These are phyloP conservation scores for Craspedostauros australis DNA, from an alignment of 108 stramenopile species.

Conservation along the genomic window DNA sequence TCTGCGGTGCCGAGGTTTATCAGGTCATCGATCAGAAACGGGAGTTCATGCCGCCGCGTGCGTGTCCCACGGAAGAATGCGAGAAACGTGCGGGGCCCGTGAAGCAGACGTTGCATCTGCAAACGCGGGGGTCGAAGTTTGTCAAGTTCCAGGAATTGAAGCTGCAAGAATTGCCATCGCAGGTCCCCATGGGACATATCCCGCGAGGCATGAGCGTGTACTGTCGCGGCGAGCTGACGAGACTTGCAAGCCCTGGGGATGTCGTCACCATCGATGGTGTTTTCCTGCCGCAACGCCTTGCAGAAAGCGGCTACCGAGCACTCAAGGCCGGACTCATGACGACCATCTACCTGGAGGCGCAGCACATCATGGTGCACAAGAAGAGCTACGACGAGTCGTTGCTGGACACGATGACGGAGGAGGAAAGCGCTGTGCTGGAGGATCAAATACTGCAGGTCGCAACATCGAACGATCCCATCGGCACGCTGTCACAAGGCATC, in stretches of 20 bases:
- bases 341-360: constrained; percentile 89
- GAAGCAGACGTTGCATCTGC: constrained; percentile 64
- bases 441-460: constrained; percentile 53
- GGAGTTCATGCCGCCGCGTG: constrained; percentile 73
- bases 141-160: constrained; percentile 95
- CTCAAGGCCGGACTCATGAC: constrained; percentile 91
- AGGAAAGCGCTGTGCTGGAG: constrained; percentile 46
- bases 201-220: constrained; percentile 90
- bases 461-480: constrained; percentile 66
- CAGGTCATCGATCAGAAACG: constrained; percentile 75
- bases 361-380: constrained; percentile 82
- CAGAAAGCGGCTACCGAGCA: constrained; percentile 72
- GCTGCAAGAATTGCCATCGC: constrained; percentile 93
- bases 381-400: constrained; percentile 77
- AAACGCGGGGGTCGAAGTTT: constrained; percentile 95
- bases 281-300: constrained; percentile 83
- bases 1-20: constrained; percentile 93
- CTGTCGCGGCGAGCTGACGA: constrained; percentile 86
- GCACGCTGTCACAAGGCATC: constrained; percentile 70
- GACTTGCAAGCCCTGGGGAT: constrained; percentile 89
- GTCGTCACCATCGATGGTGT: constrained; percentile 91
- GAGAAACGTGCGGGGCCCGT: constrained; percentile 8
- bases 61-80: constrained; percentile 68
- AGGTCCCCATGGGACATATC: constrained; percentile 98
- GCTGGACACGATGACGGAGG: constrained; percentile 38